A percentile compares a stretch with the other conserved stretches of the same genome.
These are phyloP conservation scores for Nitzschia inconspicua DNA, from an alignment of 108 stramenopile genomes.

Conservation along the genomic window DNA sequence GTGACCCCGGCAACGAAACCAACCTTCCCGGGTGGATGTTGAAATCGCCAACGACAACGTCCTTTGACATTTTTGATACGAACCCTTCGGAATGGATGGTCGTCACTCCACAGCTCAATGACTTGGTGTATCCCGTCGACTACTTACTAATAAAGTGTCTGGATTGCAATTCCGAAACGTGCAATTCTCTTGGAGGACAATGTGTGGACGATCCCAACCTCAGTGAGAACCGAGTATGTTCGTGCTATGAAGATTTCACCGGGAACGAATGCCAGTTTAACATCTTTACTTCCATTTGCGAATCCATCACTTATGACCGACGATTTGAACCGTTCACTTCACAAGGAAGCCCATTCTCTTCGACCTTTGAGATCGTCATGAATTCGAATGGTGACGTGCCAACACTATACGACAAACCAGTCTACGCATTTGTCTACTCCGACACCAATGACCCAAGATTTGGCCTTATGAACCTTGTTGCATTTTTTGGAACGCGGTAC, in stretches of 20 bases:
- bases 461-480: background rate
- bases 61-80: no score
- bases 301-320: background rate
- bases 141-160: background rate
- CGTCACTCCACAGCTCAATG: no score
- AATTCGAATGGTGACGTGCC: background rate
- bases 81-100: no score
- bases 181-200: background rate
- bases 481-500: background rate
- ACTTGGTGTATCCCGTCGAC: no score
- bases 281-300: background rate
- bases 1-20: no score
- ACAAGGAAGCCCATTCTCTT: background rate
- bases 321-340: background rate
- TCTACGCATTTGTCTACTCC: background rate
- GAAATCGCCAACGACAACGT: no score
- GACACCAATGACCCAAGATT: background rate
- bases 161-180: background rate
- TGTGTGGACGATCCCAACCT: background rate
- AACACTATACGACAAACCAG: background rate
- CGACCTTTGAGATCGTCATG: background rate
- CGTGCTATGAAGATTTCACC: slow-evolving; percentile 1
- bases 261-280: slow-evolving; percentile 3
- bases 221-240: background rate
- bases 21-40: no score